A percentile compares a stretch with the other conserved stretches of the same genome.
Conservation (phyloP, 306 rosid species). For the Cercis canadensis region DNA sequence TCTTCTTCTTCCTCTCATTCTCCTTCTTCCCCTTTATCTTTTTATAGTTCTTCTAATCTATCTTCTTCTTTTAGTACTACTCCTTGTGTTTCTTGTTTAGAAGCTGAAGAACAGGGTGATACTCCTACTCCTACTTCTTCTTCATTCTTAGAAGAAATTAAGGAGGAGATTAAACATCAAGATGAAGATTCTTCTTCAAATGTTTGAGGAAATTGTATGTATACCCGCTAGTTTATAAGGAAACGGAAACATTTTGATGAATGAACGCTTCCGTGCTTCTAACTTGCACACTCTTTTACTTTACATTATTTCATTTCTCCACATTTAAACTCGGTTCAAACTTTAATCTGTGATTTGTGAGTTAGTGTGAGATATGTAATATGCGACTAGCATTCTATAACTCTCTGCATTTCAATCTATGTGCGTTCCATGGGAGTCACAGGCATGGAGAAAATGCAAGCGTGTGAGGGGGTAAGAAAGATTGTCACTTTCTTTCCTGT, state of each 20-base stretch:
- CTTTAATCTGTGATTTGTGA: too few species aligned
- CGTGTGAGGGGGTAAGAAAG: too few species aligned
- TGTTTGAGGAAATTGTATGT: conserved; percentile 32
- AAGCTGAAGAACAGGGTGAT: conserved; percentile 36
- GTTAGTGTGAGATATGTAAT: too few species aligned
- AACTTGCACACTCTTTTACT: conserved; percentile 11
- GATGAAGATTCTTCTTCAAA: conserved; percentile 36
- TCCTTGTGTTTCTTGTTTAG: conserved; percentile 49
- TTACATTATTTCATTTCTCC: too few species aligned
- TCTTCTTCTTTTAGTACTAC: conserved; percentile 51
- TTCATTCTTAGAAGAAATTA: conserved; percentile 51
- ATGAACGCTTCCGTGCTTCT: not conserved
- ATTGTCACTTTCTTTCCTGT: conserved; percentile 33
- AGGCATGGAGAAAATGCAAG: not conserved
- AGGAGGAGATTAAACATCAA: conserved; percentile 42
- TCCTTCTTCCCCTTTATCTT: conserved; percentile 50
- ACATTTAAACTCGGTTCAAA: too few species aligned
- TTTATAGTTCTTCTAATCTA: conserved; percentile 43
- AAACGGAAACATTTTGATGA: not conserved
- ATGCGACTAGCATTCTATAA: too few species aligned
- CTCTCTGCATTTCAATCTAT: too few species aligned
- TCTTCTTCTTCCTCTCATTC: conserved; percentile 30
- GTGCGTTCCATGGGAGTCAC: too few species aligned
- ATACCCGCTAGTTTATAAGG: conserved; percentile 26
- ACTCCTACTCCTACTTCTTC: conserved; percentile 45